Evolutionary conservation across 1,139 yeast species (phyloP), one percentile per base, ranked within the genome.

Genomic region (Protomyces lactucae-debilis): DNA sequence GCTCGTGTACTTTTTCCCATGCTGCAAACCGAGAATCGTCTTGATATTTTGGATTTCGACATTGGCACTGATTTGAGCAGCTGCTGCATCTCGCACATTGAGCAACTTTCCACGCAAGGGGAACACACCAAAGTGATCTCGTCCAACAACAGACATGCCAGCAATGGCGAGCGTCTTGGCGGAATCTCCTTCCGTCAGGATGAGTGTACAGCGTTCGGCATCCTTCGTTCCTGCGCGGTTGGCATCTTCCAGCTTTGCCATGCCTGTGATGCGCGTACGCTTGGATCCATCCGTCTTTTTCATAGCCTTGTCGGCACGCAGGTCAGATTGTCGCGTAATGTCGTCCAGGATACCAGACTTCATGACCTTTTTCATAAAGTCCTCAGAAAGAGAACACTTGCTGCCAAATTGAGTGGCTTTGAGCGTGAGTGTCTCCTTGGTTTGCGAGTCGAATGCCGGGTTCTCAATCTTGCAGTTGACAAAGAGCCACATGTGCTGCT

Each of bases 371-470:
- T 83, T 84, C 68, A 93, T 82, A 73, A 90, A 93, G 40, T 81
- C 87, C 65, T 88, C 96, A 32, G 90, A 82, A 5, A 95, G 79
- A 14, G 80, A 83, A 67, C 87, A 86, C 68, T 85, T 86, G 12
- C 97, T 89, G 46, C 97, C 98, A 77, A 93, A 95, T 69, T 92
- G 95, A 45, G 88, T 81, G 0, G 85, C 85, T 73, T 93, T 87
- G 0, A 98, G 90, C 14, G 97, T 92, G 71, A 95, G 79, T 73
- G 92, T 97, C 74, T 95, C 99, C 73, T 95, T 95, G 0, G 99
- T 95, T 77, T 95, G 99, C 0, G 99, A 92, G 0, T 97, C 92
- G 73, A 95, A 95, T 0, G 98, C 96, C 0, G 99, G 99, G 71
- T 95, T 95, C 74, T 91, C 97, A 75, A 95, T 85, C 70, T 92